Conservation (phyloP, 1,139 yeast species). For the Geotrichum bryndzae region DNA sequence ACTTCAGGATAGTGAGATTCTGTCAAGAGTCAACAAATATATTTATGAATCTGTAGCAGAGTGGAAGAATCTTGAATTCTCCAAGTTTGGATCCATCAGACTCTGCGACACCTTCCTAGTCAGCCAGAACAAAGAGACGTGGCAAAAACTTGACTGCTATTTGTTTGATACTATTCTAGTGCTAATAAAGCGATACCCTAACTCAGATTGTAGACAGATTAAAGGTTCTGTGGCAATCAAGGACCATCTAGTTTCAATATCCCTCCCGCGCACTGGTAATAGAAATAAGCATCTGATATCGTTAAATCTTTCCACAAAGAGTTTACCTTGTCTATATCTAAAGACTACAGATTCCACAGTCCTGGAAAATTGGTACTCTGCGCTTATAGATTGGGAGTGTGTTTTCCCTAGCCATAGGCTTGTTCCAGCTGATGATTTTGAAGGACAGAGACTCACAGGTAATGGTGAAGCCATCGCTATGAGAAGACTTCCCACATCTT, state of each 20-base stretch:
- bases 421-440: constrained; percentile 11
- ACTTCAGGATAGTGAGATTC: constrained; percentile 9
- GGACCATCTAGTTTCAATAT: constrained; percentile 19
- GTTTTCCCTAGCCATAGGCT: constrained; percentile 12
- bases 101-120: constrained; percentile 22
- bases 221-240: constrained; percentile 21
- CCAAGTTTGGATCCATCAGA: constrained; percentile 23
- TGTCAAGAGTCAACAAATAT: constrained; percentile 7
- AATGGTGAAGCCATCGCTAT: constrained; percentile 1
- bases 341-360: constrained; percentile 15
- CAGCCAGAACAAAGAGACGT: constrained; percentile 20
- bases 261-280: constrained; percentile 17
- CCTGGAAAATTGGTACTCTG: constrained; percentile 18
- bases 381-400: constrained; percentile 15
- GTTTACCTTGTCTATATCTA: constrained; percentile 18
- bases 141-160: constrained; percentile 26
- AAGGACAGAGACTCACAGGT: constrained; percentile 12
- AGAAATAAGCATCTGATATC: constrained; percentile 12
- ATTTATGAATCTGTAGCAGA: constrained; percentile 18
- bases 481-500: constrained; percentile 11
- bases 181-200: constrained; percentile 18
- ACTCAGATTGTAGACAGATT: constrained; percentile 10
- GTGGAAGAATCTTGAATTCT: constrained; percentile 20
- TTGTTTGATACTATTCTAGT: constrained; percentile 23
- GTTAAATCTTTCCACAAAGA: constrained; percentile 15